Evolutionary conservation across 2,329 filamentous ascomycete species (phyloP), one percentile per base, ranked within the genome.

Genomic region (Ceratocystis albifundus): DNA sequence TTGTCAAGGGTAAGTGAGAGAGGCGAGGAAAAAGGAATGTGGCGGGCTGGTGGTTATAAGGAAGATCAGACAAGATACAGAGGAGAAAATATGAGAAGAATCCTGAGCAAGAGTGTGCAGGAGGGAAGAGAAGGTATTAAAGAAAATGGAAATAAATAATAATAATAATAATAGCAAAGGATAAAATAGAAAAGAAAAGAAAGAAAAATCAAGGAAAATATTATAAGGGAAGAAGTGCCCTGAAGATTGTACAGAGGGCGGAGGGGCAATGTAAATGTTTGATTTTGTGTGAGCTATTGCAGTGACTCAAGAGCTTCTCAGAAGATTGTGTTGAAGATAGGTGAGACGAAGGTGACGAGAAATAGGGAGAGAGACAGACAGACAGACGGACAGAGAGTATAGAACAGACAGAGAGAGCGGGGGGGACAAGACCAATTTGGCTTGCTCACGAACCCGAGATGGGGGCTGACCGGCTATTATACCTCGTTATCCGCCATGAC

Each of bases 141-240:
- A 63, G 22, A 20, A 25, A 50, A 50, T 17, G 36, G 4, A 57
- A 59, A 61, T 12, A 36, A 36, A 55, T n/a, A 50, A 41, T 28
- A 28, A 65, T 1, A 41, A 50, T n/a, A 50, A 65, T 57, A 65
- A 20, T n/a, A 20, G 50, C n/a, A 64, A 65, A 48, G 30, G 62
- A 62, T 63, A 64, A 65, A 57, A 45, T 25, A 45, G 10, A 44
- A 12, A 36, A 44, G 50, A 64, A 28, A 50, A 30, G n/a, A 44
- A 20, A 46, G 25, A 10, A 46, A 25, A 62, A 28, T 15, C 22
- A 20, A 46, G 25, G 20, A 46, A 25, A 62, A 28, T 15, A 62
- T 6, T 22, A 45, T 44, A 25, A 62, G 6, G 61, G 25, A 61
- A 28, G 28, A 61, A 20, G 36, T 41, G 36, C 36, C 36, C 36